A percentile compares a stretch with the other conserved stretches of the same genome.
phyloP scores from a whole-genome alignment of 2,329 filamentous ascomycete genomes.

The Colletotrichum sp. region DNA sequence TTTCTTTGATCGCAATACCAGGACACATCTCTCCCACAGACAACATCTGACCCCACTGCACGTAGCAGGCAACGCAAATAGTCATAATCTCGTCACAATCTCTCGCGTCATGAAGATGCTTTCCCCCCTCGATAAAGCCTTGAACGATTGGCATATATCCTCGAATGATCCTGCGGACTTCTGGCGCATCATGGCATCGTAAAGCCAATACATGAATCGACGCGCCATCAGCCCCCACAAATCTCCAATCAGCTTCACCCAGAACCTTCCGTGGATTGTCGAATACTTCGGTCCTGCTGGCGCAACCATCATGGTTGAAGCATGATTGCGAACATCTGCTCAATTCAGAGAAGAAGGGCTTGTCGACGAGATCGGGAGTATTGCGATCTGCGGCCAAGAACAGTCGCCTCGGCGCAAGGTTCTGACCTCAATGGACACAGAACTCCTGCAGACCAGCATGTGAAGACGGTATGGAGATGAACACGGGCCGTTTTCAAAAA shows the following conservation, averaged over 20 bases:
- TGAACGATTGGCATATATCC: background rate
- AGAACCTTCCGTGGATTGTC: background rate
- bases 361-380: background rate
- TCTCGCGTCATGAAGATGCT: background rate
- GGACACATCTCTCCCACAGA: background rate
- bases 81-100: background rate
- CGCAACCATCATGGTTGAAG: background rate
- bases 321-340: background rate
- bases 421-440: background rate
- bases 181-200: background rate
- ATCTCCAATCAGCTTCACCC: background rate
- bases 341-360: background rate
- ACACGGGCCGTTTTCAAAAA: background rate
- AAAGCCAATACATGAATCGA: background rate
- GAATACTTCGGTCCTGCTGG: background rate
- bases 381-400: background rate
- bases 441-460: background rate
- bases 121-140: background rate
- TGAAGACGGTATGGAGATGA: background rate
- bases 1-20: background rate
- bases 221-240: background rate
- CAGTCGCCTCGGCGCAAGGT: background rate
- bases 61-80: background rate
- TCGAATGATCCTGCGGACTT: background rate
- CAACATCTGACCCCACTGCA: background rate